Base-by-base conservation (phyloP, 768 basidiomycete genomes). In the Myochromella boudieri region DNA sequence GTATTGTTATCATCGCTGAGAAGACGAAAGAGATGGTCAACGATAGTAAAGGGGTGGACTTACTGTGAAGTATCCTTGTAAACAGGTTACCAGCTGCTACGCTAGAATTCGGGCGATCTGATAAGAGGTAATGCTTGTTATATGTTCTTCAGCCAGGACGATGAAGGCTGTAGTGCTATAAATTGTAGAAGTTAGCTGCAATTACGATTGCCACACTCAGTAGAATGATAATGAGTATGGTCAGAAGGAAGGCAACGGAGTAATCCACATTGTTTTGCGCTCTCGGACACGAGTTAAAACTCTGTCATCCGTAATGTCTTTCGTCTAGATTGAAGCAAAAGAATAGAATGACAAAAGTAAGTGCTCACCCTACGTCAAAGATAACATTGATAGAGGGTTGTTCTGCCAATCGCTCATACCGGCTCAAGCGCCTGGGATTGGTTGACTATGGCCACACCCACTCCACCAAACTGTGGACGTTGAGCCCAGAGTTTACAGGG, bases 241-340 rank as follows among this genome's bases (percentile, higher is more conserved):
- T 75, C 75, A 71, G 72, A 74, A 74, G 76, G 77, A 79, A 78
- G 74, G 76, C 76, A 80, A 78, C 75, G 77, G 77, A 70, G 49
- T 59, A 58, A 68, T 77, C 74, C 74, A 75, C 74, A 78, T 42
- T 51, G 40, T 60, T 53, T 66, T 63, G 61, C 61, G 63, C 63
- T 66, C 63, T 66, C 64, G 63, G 64, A 66, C 46, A 34, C 40
- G 56, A 63, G 60, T 60, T 59, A 36, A 54, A 53, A 62, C 64
- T 61, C 58, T 46, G 48, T 56, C 58, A 64, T 66, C 64, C 64
- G 64, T 60, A 56, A 47, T 54, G 58, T 48, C 12, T 50, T 62
- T 62, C 62, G 64, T 65, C 61, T 52, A 37, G 14, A 24, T 34
- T 44, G 37, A 14, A 45, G 40, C n/a, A 31, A n/a, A n/a, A n/a